These are phyloP conservation scores for Tetradesmus obliquus DNA, from an alignment of 139 green algal genomes.

Conservation along the genomic window DNA sequence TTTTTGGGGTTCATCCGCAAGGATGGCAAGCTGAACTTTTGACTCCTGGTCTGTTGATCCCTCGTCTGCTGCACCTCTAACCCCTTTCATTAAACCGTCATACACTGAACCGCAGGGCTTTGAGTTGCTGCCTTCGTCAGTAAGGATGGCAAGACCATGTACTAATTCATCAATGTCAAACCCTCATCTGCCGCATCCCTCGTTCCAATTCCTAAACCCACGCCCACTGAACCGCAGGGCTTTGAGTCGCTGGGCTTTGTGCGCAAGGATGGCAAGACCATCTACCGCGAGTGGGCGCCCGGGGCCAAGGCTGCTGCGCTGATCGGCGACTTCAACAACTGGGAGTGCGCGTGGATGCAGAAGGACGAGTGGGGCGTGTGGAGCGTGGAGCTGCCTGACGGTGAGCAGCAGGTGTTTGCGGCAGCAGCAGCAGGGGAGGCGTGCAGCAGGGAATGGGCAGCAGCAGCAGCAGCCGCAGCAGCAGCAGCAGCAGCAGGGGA, in stretches of 20 bases:
- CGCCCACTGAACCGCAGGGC: constrained; percentile 51
- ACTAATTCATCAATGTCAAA: neutral
- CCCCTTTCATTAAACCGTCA: no score
- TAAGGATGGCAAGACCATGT: neutral
- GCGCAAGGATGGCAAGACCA: constrained; percentile 58
- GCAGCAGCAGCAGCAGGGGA: neutral
- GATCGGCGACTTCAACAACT: constrained; percentile 95
- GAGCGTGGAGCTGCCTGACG: constrained; percentile 77
- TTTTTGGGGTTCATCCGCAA: neutral
- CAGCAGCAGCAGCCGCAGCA: neutral
- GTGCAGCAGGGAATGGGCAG: neutral
- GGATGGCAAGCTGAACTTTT: no score
- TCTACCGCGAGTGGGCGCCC: constrained; percentile 94
- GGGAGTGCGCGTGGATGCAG: constrained; percentile 79
- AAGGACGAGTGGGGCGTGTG: constrained; percentile 88
- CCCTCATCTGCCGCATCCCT: neutral
- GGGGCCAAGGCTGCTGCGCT: constrained; percentile 75
- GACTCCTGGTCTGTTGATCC: no score
- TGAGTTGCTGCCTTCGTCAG: no score
- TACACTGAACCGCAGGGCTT: neutral
- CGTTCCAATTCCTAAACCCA: neutral
- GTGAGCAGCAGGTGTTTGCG: constrained; percentile 43
- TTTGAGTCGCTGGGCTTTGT: constrained; percentile 87
- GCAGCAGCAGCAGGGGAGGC: neutral
- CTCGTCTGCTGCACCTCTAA: no score